Percentiles rank a stretch among this genome's conserved stretches.
Evolutionary conservation across 768 basidiomycete species (phyloP).

Genomic region (Postia placenta): DNA sequence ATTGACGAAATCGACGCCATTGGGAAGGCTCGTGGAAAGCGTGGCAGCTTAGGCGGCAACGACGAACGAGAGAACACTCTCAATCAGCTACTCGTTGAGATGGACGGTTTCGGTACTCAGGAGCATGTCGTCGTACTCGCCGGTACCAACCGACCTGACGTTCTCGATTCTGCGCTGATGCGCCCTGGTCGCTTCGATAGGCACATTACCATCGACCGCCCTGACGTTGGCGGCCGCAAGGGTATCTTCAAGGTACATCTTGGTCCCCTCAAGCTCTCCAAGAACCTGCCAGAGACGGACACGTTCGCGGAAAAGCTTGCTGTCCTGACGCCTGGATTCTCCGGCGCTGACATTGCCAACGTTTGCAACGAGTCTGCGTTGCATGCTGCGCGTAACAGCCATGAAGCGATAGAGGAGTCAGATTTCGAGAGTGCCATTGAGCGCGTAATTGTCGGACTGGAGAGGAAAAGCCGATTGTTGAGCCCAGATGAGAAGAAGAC

Average conservation of each 20-base stretch:
- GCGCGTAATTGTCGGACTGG: slow-evolving; percentile 94
- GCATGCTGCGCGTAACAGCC: slow-evolving; percentile 82
- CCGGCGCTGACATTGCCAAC: slow-evolving; percentile 98
- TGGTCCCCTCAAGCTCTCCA: slow-evolving; percentile 67
- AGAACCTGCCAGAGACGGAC: slow-evolving; percentile 42
- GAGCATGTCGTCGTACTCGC: slow-evolving; percentile 96
- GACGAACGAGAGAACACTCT: slow-evolving; percentile 97
- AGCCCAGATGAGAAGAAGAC: slow-evolving; percentile 97
- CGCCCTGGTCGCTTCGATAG: slow-evolving; percentile 97
- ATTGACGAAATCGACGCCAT: slow-evolving; percentile 99
- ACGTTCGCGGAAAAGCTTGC: slow-evolving; percentile 87
- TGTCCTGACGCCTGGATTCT: slow-evolving; percentile 95
- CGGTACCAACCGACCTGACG: slow-evolving; percentile 95
- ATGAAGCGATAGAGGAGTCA: slow-evolving; percentile 69
- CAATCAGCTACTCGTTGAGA: slow-evolving; percentile 96
- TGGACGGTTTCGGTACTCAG: slow-evolving; percentile 98
- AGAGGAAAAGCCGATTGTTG: slow-evolving; percentile 90
- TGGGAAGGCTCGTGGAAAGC: slow-evolving; percentile 83
- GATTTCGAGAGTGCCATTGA: slow-evolving; percentile 99
- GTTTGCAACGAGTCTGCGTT: slow-evolving; percentile 98
- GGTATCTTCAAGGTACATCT: slow-evolving; percentile 95
- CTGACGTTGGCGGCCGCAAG: slow-evolving; percentile 89
- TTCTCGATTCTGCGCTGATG: slow-evolving; percentile 91
- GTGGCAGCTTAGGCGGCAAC: slow-evolving; percentile 81
- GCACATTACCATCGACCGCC: slow-evolving; percentile 91